Evolutionary conservation across 495 filamentous ascomycete genomes (phyloP), one percentile per base, ranked within the genome.

Genomic region (Bacidia rubella): DNA sequence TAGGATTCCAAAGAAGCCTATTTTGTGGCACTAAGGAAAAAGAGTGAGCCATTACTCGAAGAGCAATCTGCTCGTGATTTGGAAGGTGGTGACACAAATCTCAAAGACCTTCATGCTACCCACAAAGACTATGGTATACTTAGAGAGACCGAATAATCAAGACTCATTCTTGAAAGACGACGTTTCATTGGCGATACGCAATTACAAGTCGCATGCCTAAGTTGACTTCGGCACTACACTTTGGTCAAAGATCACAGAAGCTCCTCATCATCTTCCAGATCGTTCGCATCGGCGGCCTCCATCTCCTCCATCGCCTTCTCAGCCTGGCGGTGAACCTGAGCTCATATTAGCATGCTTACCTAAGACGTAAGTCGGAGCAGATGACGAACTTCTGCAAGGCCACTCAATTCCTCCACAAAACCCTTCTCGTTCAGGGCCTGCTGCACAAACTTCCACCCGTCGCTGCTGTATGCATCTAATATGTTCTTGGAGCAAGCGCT

Each of bases 1-100:
- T 59, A 97, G 92, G 90, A 95, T 74, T 96, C 90, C 2, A 85
- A 77, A 63, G 92, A 98, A 66, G 71, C 77, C 1, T 98, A 82
- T 60, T 95, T 96, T 58, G 80, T 97, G 32, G 87, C 82, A 4
- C 60, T 92, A 49, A 65, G 70, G 44, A 77, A 85, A 51, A 82
- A 75, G 58, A 56, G 58, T 2, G 65, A 65, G 7, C 15, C 19
- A 7, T 17, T 7, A 9, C 20, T 71, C 71, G 2, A 70, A 62
- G 2, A 57, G 60, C 45, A 63, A 69, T 40, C 62, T 61, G 21
- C 62, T 73, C 29, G 29, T 35, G 15, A 15, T 5, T 35, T 15
- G 29, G 15, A 35, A 35, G 29, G 15, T 35, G 29, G 15, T 15
- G 15, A 35, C 29, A 35, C 15, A n/a, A n/a, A n/a, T n/a, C n/a